Conservation (phyloP, 2,329 filamentous ascomycete species). For the Parastagonospora avenae region DNA sequence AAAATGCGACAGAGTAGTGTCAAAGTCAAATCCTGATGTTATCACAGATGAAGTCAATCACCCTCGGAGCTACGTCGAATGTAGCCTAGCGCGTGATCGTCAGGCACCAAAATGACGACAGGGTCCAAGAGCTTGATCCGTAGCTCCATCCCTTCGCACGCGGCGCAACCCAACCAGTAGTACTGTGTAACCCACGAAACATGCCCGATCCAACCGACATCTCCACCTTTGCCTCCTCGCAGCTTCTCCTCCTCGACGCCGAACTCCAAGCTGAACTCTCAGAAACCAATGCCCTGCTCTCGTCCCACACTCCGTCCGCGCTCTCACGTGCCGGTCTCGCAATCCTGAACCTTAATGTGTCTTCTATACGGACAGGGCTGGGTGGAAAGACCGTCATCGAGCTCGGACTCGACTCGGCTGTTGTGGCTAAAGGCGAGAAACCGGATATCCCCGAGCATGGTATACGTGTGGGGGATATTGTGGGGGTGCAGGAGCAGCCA, state of each 20-base stretch:
- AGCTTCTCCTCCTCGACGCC: constrained; percentile 70
- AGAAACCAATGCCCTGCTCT: constrained; percentile 71
- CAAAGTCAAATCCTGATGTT: too few relatives aligned
- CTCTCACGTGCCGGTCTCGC: constrained; percentile 80
- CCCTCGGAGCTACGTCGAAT: too few relatives aligned
- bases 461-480: constrained; percentile 76
- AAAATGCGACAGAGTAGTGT: too few relatives aligned
- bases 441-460: constrained; percentile 74
- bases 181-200: background rate
- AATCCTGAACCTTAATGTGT: constrained; percentile 74
- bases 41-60: too few relatives aligned
- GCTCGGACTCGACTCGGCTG: constrained; percentile 74
- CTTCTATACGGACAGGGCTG: constrained; percentile 81
- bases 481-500: constrained; percentile 75
- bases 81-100: background rate
- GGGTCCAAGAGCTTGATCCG: background rate
- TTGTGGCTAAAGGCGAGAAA: constrained; percentile 52
- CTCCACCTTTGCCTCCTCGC: constrained; percentile 70
- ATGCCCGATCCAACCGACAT: constrained; percentile 57
- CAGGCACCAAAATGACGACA: background rate
- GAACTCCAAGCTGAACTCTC: constrained; percentile 75
- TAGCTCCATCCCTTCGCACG: background rate
- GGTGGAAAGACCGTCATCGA: constrained; percentile 91
- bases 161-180: background rate
- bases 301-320: constrained; percentile 68